phyloP scores from a whole-genome alignment of 441 rosid genomes.

The Populus hybrid region DNA sequence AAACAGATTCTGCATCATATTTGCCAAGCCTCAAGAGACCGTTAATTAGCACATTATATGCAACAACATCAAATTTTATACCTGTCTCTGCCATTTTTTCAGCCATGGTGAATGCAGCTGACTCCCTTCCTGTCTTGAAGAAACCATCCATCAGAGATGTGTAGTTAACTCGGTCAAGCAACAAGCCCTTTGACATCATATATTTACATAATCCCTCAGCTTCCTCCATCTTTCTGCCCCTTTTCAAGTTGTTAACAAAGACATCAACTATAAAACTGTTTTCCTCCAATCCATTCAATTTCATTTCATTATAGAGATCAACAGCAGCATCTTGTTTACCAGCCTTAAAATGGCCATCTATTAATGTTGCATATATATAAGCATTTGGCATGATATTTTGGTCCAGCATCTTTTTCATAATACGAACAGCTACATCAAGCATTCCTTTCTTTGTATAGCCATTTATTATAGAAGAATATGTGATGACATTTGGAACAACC shows the following conservation, averaged over 20 bases:
- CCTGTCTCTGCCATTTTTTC: slow-evolving; percentile 70
- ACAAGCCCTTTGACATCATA: slow-evolving; percentile 54
- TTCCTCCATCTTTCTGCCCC: slow-evolving; percentile 57
- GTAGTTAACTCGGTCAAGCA: slow-evolving; percentile 73
- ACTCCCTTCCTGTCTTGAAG: slow-evolving; percentile 72
- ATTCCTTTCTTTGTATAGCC: too few relatives aligned
- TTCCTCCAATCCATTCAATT: slow-evolving; percentile 52
- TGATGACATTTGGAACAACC: slow-evolving; percentile 51
- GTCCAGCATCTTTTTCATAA: too few relatives aligned
- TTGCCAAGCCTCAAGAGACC: slow-evolving; percentile 66
- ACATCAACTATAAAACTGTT: slow-evolving; percentile 62
- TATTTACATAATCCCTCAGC: slow-evolving; percentile 47
- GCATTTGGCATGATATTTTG: too few relatives aligned
- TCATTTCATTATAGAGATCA: slow-evolving; percentile 68
- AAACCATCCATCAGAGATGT: slow-evolving; percentile 92
- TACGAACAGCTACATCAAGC: too few relatives aligned
- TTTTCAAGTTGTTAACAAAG: slow-evolving; percentile 64
- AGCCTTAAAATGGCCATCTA: too few relatives aligned
- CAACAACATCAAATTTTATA: slow-evolving; percentile 70
- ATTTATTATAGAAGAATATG: too few relatives aligned
- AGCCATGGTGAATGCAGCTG: slow-evolving; percentile 59
- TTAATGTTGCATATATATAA: too few relatives aligned
- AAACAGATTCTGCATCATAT: slow-evolving; percentile 50
- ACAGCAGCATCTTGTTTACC: slow-evolving; percentile 55
- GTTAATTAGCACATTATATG: slow-evolving; percentile 73